Percentiles rank a stretch among this genome's conserved stretches.
Evolutionary conservation across 768 basidiomycete species (phyloP).

Genomic region (Flagelloscypha sp.): DNA sequence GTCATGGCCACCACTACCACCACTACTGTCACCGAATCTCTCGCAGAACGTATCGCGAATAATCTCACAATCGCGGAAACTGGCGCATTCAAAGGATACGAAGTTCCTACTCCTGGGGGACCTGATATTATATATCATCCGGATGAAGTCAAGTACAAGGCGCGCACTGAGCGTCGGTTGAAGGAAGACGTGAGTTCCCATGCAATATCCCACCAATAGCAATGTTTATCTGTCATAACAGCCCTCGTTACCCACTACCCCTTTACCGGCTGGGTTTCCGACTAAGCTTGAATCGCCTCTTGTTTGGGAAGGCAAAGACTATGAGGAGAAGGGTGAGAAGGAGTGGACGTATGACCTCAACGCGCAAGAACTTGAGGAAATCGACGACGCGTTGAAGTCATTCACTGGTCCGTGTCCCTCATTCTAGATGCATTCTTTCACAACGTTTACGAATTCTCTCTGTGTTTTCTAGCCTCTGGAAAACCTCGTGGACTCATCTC

Average conservation of each 20-base stretch:
- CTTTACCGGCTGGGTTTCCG: slow-evolving; percentile 29
- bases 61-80: no score
- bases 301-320: slow-evolving; percentile 38
- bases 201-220: no score
- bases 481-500: slow-evolving; percentile 27
- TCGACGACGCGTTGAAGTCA: slow-evolving; percentile 25
- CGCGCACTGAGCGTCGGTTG: slow-evolving; percentile 27
- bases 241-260: slow-evolving; percentile 20
- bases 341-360: slow-evolving; percentile 32
- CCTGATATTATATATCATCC: slow-evolving; percentile 34
- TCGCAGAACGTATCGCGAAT: no score
- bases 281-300: slow-evolving; percentile 25
- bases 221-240: no score
- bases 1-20: no score
- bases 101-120: slow-evolving; percentile 12
- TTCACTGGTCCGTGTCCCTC: slow-evolving; percentile 21
- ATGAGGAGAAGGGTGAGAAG: slow-evolving; percentile 22
- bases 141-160: slow-evolving; percentile 29
- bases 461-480: no score
- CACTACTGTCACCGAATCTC: no score
- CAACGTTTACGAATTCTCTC: no score
- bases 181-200: no score
- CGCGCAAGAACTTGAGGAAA: slow-evolving; percentile 25
- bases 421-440: no score
- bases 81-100: no score